Evolutionary conservation across 2,329 filamentous ascomycete genomes (phyloP).

Genomic region (Fusarium nematophilum): DNA sequence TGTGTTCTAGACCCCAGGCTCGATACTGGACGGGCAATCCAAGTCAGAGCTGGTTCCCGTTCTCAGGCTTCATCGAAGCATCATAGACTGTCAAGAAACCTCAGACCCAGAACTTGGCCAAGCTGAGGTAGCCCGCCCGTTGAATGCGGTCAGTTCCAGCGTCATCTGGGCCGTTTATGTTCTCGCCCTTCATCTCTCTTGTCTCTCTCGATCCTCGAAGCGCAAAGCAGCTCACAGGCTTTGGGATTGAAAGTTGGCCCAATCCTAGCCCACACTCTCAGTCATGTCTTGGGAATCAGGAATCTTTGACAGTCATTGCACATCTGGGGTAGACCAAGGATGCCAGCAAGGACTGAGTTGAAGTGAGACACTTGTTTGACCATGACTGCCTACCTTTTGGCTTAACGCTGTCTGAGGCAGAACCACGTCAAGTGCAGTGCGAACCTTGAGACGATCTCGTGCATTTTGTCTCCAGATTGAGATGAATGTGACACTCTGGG

Average conservation of each 20-base stretch:
- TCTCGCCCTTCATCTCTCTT: no score
- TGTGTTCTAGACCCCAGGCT: conserved; percentile 1
- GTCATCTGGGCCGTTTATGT: no score
- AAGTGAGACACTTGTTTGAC: conserved; percentile 21
- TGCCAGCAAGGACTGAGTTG: conserved; percentile 9
- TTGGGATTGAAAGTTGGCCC: background rate
- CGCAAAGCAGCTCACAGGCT: background rate
- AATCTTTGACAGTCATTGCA: conserved; percentile 4
- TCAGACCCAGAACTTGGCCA: no score
- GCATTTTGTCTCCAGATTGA: conserved; percentile 9
- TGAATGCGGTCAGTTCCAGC: no score
- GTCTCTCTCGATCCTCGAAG: background rate
- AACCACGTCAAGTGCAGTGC: conserved; percentile 19
- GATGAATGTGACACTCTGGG: conserved; percentile 7
- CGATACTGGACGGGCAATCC: background rate
- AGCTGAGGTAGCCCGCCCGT: no score
- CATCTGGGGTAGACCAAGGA: conserved; percentile 28
- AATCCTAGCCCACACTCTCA: background rate
- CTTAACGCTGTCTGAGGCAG: conserved; percentile 15
- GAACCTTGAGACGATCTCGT: conserved; percentile 19
- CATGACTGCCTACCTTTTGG: conserved; percentile 7
- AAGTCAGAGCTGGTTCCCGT: background rate
- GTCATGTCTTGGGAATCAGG: conserved; percentile 1
- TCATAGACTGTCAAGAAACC: no score
- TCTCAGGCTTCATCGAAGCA: no score